phyloP scores from a whole-genome alignment of 768 basidiomycete genomes.

The Suillus hirtellus region DNA sequence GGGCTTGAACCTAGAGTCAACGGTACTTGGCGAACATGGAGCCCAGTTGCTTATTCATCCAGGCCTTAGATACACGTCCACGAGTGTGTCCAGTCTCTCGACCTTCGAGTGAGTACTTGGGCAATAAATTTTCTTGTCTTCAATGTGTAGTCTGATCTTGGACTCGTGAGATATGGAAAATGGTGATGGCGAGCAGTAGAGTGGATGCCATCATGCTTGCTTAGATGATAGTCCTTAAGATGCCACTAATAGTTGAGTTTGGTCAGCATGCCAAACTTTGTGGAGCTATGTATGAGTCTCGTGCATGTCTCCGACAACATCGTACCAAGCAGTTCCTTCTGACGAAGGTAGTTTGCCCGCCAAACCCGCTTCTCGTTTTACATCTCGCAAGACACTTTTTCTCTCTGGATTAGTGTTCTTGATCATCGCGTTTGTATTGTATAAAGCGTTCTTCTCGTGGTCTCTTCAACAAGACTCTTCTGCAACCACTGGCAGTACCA shows the following conservation, averaged over 20 bases:
- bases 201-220: not conserved
- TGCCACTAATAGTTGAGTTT: not conserved
- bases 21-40: not conserved
- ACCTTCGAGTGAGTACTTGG: not conserved
- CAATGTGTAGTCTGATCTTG: not conserved
- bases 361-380: slow-evolving; percentile 26
- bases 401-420: slow-evolving; percentile 35
- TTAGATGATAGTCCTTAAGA: not conserved
- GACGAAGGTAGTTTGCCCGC: slow-evolving; percentile 20
- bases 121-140: not conserved
- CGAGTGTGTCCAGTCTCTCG: not conserved
- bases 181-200: not conserved
- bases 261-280: slow-evolving; percentile 7
- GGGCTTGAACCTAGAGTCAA: not conserved
- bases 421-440: slow-evolving; percentile 41
- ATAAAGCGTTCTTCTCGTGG: slow-evolving; percentile 38
- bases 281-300: not conserved
- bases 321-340: slow-evolving; percentile 22
- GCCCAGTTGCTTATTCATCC: not conserved
- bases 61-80: not conserved
- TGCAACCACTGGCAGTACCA: slow-evolving; percentile 14
- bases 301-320: slow-evolving; percentile 23
- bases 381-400: slow-evolving; percentile 34
- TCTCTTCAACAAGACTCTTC: slow-evolving; percentile 6
- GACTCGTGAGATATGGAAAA: not conserved